These are phyloP conservation scores for Omphalotus olearius DNA, from an alignment of 1,284 basidiomycete genomes.

Conservation along the genomic window DNA sequence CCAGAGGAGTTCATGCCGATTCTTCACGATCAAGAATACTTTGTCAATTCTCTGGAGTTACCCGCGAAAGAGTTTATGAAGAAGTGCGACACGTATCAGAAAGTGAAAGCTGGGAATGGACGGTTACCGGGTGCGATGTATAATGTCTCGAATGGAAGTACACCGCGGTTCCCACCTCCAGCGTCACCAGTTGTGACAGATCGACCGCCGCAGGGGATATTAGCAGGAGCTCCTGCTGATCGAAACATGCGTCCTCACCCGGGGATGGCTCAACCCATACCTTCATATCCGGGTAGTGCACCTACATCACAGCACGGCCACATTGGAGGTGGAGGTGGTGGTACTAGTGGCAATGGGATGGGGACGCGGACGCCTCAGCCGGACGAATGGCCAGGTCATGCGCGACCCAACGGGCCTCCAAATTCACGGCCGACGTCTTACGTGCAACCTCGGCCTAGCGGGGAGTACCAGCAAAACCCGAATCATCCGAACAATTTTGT, in stretches of 20 bases:
- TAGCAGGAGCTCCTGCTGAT: conserved; percentile 18
- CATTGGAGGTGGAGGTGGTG: conserved; percentile 12
- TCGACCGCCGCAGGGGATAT: conserved; percentile 24
- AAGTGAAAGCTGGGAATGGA: conserved; percentile 36
- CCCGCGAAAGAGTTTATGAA: conserved; percentile 89
- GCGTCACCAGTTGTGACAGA: conserved; percentile 13
- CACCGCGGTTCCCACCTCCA: conserved; percentile 17
- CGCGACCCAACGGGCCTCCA: conserved; percentile 36
- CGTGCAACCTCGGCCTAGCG: conserved; percentile 42
- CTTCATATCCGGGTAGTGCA: conserved; percentile 22
- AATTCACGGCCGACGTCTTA: conserved; percentile 56
- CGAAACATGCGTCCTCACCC: conserved; percentile 8
- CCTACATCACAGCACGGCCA: conserved; percentile 20
- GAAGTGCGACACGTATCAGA: conserved; percentile 80
- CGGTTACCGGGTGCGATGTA: conserved; percentile 26
- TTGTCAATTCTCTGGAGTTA: conserved; percentile 76
- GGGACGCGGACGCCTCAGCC: conserved; percentile 37
- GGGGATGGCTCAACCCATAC: conserved; percentile 10
- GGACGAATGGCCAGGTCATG: conserved; percentile 44
- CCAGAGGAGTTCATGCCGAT: conserved; percentile 83
- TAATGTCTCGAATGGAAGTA: conserved; percentile 17
- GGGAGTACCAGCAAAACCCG: conserved; percentile 30
- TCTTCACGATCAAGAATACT: conserved; percentile 83
- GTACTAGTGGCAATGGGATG: conserved; percentile 19
- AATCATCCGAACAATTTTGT: conserved; percentile 29